Base-by-base conservation (phyloP, 345 rosid species). In the Turritis glabra region DNA sequence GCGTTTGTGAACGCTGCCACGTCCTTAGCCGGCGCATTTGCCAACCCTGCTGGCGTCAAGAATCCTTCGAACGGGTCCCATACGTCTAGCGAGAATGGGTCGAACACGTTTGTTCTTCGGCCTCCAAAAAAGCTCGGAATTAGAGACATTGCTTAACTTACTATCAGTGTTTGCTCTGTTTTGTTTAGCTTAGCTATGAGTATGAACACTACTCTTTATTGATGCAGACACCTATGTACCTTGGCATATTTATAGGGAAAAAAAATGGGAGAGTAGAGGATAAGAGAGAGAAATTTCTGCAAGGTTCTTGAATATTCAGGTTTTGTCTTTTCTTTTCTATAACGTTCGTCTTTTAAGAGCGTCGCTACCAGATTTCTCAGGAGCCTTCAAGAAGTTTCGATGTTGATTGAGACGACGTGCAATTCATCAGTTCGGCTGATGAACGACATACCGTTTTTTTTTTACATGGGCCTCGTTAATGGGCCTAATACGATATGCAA, bases 41-140 rank as follows among this genome's bases (percentile, higher is more conserved):
- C 25, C 19, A 41, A 2, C 9, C 27, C 44, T 0, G 40, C 71
- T 0, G 30, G 69, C 0, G 23, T 53, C 6, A 64, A 2, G 71
- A 70, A 75, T 1, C 75, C 76, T 55, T 72, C 73, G 0, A 72
- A 72, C 0, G 84, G 82, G 38, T 79, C 84, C 69, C 72, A 82
- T 1, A 75, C 12, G 47, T 82, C 80, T 0, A 44, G 32, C 1
- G 80, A 79, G 13, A 76, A 75, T 1, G 84, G 82, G 13, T 82
- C 76, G 62, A 79, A 75, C n/a, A 82, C 61, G 52, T 79, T 79
- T 14, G 76, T 51, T 30, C 77, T 73, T 10, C 74, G 64, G 18
- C 79, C 78, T 7, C 76, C 73, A 12, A 72, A 68, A 43, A 72
- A 21, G 55, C 76, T 77, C 1, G 80, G 78, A 38, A 65, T 41